These are phyloP conservation scores for Senna tora DNA, from an alignment of 306 rosid species.

Conservation along the genomic window DNA sequence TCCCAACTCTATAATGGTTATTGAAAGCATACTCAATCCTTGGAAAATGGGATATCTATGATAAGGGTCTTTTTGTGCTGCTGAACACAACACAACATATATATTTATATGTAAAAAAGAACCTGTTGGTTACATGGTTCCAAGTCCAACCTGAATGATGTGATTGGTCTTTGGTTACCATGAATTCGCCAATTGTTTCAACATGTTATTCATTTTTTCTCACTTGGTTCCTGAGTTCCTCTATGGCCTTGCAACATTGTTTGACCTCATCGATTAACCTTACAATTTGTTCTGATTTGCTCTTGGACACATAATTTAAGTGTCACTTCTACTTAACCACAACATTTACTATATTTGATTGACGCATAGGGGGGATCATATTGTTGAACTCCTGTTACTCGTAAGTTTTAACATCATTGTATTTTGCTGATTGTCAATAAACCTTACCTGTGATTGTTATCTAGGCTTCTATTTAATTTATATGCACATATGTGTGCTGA, in stretches of 20 bases:
- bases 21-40: neutral
- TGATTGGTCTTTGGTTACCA: neutral
- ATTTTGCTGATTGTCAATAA: slow-evolving; percentile 6
- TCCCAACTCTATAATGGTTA: neutral
- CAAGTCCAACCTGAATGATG: too few species aligned
- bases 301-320: slow-evolving; percentile 6
- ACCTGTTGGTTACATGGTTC: neutral
- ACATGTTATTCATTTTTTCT: neutral
- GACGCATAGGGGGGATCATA: neutral
- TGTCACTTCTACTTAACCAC: neutral
- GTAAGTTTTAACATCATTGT: neutral
- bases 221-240: neutral
- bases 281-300: neutral
- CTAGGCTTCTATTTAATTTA: slow-evolving; percentile 3
- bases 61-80: neutral
- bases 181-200: neutral
- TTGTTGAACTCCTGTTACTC: neutral
- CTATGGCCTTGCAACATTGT: slow-evolving; percentile 13
- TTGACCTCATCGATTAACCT: neutral
- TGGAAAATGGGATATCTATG: neutral
- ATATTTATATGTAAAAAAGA: neutral
- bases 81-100: neutral
- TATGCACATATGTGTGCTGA: neutral
- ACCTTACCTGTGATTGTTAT: neutral
- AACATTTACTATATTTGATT: neutral